Percentiles rank a stretch among this genome's conserved stretches.
Conservation (phyloP, 768 basidiomycete genomes). For the Pulveroboletus sp. region DNA sequence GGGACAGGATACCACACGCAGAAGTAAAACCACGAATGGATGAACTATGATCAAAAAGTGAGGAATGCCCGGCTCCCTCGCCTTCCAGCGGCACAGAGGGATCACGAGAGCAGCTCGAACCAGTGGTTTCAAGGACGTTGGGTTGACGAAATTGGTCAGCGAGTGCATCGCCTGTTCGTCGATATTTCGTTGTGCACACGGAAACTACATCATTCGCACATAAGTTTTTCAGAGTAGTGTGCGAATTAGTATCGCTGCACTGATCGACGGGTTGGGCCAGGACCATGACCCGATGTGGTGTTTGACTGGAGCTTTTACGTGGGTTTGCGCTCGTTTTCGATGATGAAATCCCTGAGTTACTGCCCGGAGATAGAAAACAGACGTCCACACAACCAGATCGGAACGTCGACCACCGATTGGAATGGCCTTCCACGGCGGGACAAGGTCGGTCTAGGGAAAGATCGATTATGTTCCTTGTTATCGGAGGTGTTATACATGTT, state of each 20-base stretch:
- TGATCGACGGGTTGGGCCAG: background rate
- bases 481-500: background rate
- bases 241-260: background rate
- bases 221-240: background rate
- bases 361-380: background rate
- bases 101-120: background rate
- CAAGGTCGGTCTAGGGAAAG: slow-evolving; percentile 2
- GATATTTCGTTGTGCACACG: background rate
- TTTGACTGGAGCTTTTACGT: background rate
- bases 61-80: background rate
- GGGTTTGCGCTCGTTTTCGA: background rate
- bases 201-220: background rate
- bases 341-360: background rate
- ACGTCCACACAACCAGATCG: slow-evolving; percentile 25
- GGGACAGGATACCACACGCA: background rate
- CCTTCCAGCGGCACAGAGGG: background rate
- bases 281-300: background rate
- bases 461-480: slow-evolving; percentile 8
- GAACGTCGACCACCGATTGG: slow-evolving; percentile 22
- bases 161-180: background rate
- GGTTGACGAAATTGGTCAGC: background rate
- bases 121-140: background rate
- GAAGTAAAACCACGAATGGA: background rate
- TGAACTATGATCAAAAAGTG: background rate
- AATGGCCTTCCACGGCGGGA: background rate